A percentile compares a stretch with the other conserved stretches of the same genome.
Evolutionary conservation across 768 basidiomycete species (phyloP).

Genomic region (Exidia glandulosa): DNA sequence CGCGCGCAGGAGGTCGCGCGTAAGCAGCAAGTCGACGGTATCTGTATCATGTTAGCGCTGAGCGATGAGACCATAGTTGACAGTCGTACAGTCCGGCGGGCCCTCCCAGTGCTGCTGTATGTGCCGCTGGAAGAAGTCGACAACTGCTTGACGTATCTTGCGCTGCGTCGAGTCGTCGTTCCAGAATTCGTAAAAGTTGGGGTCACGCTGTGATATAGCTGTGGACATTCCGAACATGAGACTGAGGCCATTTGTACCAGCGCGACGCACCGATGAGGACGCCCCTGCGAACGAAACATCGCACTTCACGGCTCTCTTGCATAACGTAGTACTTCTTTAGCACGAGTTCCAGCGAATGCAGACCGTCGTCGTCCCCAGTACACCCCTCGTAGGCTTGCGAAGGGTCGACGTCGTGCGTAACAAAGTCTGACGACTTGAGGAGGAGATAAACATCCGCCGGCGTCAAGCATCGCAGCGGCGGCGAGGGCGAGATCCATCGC

Average conservation of each 20-base stretch:
- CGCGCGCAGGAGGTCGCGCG: conserved; percentile 62
- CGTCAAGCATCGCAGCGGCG: conserved; percentile 76
- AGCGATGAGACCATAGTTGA: neutral
- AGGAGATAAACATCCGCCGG: conserved; percentile 87
- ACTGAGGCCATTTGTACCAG: neutral
- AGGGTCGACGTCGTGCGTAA: conserved; percentile 61
- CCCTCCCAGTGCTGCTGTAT: conserved; percentile 50
- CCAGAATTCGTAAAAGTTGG: conserved; percentile 80
- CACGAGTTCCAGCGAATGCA: conserved; percentile 59
- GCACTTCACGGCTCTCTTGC: conserved; percentile 71
- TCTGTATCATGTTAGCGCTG: conserved; percentile 33
- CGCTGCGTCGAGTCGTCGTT: conserved; percentile 45
- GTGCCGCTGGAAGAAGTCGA: conserved; percentile 55
- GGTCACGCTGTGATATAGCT: conserved; percentile 85
- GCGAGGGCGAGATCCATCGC: conserved; percentile 79
- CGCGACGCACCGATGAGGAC: conserved; percentile 57
- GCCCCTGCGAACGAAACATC: conserved; percentile 79
- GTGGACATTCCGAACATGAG: neutral
- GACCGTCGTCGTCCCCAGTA: conserved; percentile 29
- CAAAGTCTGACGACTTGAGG: conserved; percentile 86
- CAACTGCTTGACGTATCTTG: conserved; percentile 42
- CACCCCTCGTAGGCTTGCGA: conserved; percentile 62
- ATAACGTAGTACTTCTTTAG: conserved; percentile 85
- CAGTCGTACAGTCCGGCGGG: conserved; percentile 51
- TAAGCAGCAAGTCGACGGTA: conserved; percentile 76